These are phyloP conservation scores for Pyrenophora graminea DNA, from an alignment of 2,329 filamentous ascomycete species.

Conservation along the genomic window DNA sequence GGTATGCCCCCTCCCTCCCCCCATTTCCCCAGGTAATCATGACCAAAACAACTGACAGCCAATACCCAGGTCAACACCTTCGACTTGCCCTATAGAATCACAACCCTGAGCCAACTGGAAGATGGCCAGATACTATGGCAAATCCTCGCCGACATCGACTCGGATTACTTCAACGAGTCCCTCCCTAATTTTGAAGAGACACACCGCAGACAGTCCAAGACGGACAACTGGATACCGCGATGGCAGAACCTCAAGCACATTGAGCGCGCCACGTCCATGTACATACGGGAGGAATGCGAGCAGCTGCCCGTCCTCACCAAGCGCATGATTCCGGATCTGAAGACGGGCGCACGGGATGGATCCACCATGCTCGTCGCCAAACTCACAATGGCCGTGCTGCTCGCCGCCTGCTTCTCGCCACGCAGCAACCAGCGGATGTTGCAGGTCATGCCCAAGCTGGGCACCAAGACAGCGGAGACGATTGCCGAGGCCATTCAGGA, in stretches of 20 bases:
- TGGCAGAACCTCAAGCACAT: constrained; percentile 60
- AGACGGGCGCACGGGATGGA: constrained; percentile 54
- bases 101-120: constrained; percentile 50
- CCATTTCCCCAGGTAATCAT: not conserved
- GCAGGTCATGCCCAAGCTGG: constrained; percentile 45
- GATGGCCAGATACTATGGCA: constrained; percentile 55
- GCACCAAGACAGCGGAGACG: constrained; percentile 41
- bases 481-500: constrained; percentile 49
- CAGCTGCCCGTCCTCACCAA: constrained; percentile 47
- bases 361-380: constrained; percentile 47
- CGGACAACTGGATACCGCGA: constrained; percentile 55
- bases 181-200: constrained; percentile 52
- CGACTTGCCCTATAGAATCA: constrained; percentile 44
- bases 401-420: constrained; percentile 53
- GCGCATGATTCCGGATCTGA: constrained; percentile 52
- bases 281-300: constrained; percentile 53
- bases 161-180: constrained; percentile 53
- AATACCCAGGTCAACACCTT: constrained; percentile 51
- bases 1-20: constrained; percentile 25
- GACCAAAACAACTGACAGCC: constrained; percentile 8
- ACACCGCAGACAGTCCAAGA: constrained; percentile 43
- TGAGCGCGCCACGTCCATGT: constrained; percentile 54
- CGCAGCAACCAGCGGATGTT: constrained; percentile 56
- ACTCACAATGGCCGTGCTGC: constrained; percentile 55
- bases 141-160: constrained; percentile 54